These are phyloP conservation scores for Colletotrichum orchidophilum DNA, from an alignment of 2,329 filamentous ascomycete species.

Conservation along the genomic window DNA sequence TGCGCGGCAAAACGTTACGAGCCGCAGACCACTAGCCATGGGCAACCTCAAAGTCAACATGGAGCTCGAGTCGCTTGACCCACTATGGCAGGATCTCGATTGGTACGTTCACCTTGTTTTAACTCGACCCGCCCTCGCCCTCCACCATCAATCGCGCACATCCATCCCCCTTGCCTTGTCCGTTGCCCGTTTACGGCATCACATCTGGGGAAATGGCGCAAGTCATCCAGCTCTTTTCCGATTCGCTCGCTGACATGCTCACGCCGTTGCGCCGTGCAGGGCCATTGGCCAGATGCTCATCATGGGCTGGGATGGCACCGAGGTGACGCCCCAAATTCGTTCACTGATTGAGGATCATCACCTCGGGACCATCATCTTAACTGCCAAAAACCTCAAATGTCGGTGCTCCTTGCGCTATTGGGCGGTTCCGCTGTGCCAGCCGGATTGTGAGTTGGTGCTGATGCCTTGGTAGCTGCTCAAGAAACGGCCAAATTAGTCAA, in stretches of 20 bases:
- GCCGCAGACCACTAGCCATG: conserved; percentile 40
- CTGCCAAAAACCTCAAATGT: conserved; percentile 89
- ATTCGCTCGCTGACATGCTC: conserved; percentile 22
- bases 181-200: not conserved
- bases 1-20: conserved; percentile 39
- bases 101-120: conserved; percentile 63
- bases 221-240: not conserved
- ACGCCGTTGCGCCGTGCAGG: conserved; percentile 49
- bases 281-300: conserved; percentile 81
- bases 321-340: conserved; percentile 84
- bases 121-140: conserved; percentile 10
- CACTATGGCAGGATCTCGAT: conserved; percentile 80
- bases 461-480: conserved; percentile 74
- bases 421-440: not conserved
- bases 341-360: conserved; percentile 85
- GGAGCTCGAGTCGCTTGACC: conserved; percentile 66
- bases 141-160: not conserved
- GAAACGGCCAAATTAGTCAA: conserved; percentile 89
- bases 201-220: not conserved
- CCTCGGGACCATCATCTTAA: conserved; percentile 86
- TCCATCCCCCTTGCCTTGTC: not conserved
- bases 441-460: conserved; percentile 15
- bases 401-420: conserved; percentile 40
- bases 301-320: conserved; percentile 87
- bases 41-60: conserved; percentile 52